Base-by-base conservation (phyloP, 2,329 filamentous ascomycete species). In the Claviceps pusilla region DNA sequence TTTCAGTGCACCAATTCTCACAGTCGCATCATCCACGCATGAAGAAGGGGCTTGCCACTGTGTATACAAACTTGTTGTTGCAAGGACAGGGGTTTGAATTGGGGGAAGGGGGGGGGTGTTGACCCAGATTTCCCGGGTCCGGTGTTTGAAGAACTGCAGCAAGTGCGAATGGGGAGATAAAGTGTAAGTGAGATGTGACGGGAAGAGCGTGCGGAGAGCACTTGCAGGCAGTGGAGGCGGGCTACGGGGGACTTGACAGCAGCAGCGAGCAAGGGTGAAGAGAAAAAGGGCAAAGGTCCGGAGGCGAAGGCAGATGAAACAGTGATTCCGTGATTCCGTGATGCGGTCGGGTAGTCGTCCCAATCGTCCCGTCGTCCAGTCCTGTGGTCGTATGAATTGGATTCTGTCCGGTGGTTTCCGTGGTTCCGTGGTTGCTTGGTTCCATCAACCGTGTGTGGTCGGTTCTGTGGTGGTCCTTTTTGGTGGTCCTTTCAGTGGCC, bases 11-110 rank as follows among this genome's bases (percentile, higher is more conserved):
- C 19, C 7, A 1, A 37, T 19, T 45, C n/a, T 52, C 43, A 39
- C 10, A 33, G 51, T 54, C 37, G 52, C 55, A 56, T 56, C 52
- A 49, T 56, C 35, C 35, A 42, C 19, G 51, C 48, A 54, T 41
- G 52, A 46, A 43, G 48, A 7, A 48, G 24, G 9, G 24, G 28
- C 35, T 37, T 4, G 29, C 1, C 39, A 24, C 4, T 14, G 28
- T 9, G 19, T 31, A 50, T 33, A 37, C 42, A 47, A 43, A 41
- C 24, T 48, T 41, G 39, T 3, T 10, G 35, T 28, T 31, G 35
- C 51, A 50, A 37, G 33, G n/a, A 39, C 33, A 11, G 39, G n/a
- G 37, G 28, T 16, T 28, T 33, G 24, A 16, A 43, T 9, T 14
- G 39, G 24, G 49, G 31, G 14, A 24, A 3, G n/a, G 28, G 33